phyloP scores from a whole-genome alignment of 495 filamentous ascomycete genomes.

The Xanthoparmelia taractica region DNA sequence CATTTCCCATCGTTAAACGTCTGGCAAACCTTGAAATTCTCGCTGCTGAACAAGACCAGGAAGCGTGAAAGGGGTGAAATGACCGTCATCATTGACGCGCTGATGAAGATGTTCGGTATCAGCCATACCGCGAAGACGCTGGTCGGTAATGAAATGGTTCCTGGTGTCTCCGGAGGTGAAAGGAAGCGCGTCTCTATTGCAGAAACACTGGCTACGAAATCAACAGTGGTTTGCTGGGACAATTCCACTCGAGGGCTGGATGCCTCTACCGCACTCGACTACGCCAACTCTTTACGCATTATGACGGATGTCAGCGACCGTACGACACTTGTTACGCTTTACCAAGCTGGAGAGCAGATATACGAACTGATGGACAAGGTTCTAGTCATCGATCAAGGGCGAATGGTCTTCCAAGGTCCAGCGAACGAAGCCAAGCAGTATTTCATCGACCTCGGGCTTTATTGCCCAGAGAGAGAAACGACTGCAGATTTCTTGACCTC shows the following conservation, averaged over 20 bases:
- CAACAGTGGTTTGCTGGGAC: slow-evolving; percentile 58
- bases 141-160: slow-evolving; percentile 77
- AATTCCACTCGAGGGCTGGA: slow-evolving; percentile 79
- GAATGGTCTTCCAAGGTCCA: slow-evolving; percentile 58
- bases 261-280: slow-evolving; percentile 71
- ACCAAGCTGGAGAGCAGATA: slow-evolving; percentile 77
- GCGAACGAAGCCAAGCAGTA: slow-evolving; percentile 57
- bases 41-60: slow-evolving; percentile 75
- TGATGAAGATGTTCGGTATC: slow-evolving; percentile 70
- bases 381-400: slow-evolving; percentile 56
- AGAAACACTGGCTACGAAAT: slow-evolving; percentile 60
- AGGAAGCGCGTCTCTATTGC: slow-evolving; percentile 65
- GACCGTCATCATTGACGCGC: slow-evolving; percentile 54
- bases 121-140: slow-evolving; percentile 72
- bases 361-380: slow-evolving; percentile 79
- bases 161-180: slow-evolving; percentile 66
- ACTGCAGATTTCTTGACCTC: slow-evolving; percentile 71
- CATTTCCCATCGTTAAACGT: slow-evolving; percentile 75
- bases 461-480: slow-evolving; percentile 59
- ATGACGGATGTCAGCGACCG: slow-evolving; percentile 77
- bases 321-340: slow-evolving; percentile 76
- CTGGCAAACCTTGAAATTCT: slow-evolving; percentile 74
- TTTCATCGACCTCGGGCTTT: slow-evolving; percentile 62
- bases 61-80: slow-evolving; percentile 61
- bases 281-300: slow-evolving; percentile 65